Percentiles rank a stretch among this genome's conserved stretches.
Evolutionary conservation across 306 rosid genomes (phyloP).

Genomic region (Castanospermum australe): DNA sequence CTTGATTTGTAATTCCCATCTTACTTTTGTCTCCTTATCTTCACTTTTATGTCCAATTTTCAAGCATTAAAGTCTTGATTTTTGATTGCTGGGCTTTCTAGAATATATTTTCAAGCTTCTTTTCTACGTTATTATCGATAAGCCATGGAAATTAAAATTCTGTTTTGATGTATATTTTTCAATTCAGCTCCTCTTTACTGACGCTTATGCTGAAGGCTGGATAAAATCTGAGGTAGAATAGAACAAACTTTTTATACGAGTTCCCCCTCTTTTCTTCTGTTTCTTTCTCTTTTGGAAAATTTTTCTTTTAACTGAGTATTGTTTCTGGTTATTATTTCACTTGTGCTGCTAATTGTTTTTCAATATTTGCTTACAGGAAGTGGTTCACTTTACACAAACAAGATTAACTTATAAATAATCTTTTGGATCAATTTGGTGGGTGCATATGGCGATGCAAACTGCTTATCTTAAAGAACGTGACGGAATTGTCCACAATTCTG

Average conservation of each 20-base stretch:
- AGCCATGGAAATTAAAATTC: conserved; percentile 3
- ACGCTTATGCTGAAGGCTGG: conserved; percentile 27
- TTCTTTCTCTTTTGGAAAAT: not conserved
- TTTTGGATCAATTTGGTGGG: conserved; percentile 31
- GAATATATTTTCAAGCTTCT: not conserved
- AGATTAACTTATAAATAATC: not conserved
- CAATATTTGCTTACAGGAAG: conserved; percentile 33
- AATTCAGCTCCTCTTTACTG: conserved; percentile 27
- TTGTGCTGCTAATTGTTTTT: not conserved
- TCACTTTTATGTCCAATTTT: conserved; percentile 22
- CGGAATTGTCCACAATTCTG: conserved; percentile 52
- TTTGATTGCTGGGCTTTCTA: conserved; percentile 16
- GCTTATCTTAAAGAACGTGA: conserved; percentile 69
- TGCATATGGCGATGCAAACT: conserved; percentile 69
- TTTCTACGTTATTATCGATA: not conserved
- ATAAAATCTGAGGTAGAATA: conserved; percentile 34
- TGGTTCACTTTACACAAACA: not conserved
- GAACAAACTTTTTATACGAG: not conserved
- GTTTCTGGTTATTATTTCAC: not conserved
- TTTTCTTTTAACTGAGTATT: not conserved
- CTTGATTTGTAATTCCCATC: conserved; percentile 34
- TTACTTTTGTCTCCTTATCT: conserved; percentile 34
- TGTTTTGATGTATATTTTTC: conserved; percentile 26
- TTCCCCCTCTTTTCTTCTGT: not conserved
- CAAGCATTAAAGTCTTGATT: not conserved